Evolutionary conservation across 2,329 filamentous ascomycete species (phyloP).

Genomic region (Catunica adiposa): DNA sequence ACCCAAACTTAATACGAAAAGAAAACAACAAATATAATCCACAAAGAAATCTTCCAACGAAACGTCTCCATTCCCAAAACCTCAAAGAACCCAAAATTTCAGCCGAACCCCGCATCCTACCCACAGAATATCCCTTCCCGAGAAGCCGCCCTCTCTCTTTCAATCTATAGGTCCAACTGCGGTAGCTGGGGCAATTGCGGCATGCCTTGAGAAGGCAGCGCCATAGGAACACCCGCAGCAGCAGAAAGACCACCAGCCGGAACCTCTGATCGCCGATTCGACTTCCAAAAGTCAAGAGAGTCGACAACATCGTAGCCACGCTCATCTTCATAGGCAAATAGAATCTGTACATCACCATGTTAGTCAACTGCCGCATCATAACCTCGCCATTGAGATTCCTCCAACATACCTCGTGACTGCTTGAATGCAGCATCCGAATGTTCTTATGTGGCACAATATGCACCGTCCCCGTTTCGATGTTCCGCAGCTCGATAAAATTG

Average conservation of each 20-base stretch:
- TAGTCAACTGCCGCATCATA: slow-evolving; percentile 21
- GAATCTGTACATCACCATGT: slow-evolving; percentile 42
- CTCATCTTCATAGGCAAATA: slow-evolving; percentile 97
- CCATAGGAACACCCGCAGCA: background rate
- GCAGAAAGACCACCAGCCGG: slow-evolving; percentile 9
- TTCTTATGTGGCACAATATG: slow-evolving; percentile 95
- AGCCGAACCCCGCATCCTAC: background rate
- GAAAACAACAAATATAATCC: slow-evolving; percentile 5
- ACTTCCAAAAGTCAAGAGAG: slow-evolving; percentile 92
- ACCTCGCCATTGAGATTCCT: background rate
- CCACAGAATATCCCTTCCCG: too few relatives aligned
- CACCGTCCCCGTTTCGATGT: slow-evolving; percentile 86
- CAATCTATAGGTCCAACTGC: slow-evolving; percentile 8
- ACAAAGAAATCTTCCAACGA: slow-evolving; percentile 5
- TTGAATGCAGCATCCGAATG: slow-evolving; percentile 93
- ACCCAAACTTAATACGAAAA: slow-evolving; percentile 1
- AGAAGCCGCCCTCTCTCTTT: too few relatives aligned
- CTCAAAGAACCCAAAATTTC: background rate
- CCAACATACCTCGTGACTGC: slow-evolving; percentile 69
- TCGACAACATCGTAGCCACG: slow-evolving; percentile 83
- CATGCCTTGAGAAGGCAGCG: background rate
- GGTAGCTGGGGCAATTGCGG: slow-evolving; percentile 11
- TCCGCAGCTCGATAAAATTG: slow-evolving; percentile 91
- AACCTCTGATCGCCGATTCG: slow-evolving; percentile 34
- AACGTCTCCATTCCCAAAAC: background rate